These are phyloP conservation scores for Fonsecaea pugnacius DNA, from an alignment of 2,329 filamentous ascomycete genomes.

Conservation along the genomic window DNA sequence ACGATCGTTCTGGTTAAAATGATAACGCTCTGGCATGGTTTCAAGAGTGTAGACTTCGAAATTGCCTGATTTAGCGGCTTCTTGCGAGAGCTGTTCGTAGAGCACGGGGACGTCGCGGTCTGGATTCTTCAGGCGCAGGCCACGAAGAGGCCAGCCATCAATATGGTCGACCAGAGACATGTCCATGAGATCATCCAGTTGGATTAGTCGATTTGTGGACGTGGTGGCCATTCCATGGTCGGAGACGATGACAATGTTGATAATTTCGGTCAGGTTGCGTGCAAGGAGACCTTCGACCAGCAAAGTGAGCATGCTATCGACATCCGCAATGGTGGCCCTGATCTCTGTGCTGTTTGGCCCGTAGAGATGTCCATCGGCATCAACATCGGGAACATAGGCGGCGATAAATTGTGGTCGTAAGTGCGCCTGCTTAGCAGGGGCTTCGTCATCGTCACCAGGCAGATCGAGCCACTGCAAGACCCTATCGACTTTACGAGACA, in stretches of 20 bases:
- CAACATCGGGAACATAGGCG: conserved; percentile 92
- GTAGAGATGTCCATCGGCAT: conserved; percentile 81
- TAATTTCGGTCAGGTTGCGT: conserved; percentile 83
- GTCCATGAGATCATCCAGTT: conserved; percentile 88
- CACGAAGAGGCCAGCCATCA: conserved; percentile 93
- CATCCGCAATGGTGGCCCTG: conserved; percentile 72
- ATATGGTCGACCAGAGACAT: conserved; percentile 75
- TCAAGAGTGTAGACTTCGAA: conserved; percentile 85
- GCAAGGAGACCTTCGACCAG: conserved; percentile 76
- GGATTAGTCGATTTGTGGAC: conserved; percentile 75
- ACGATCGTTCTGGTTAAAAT: conserved; percentile 83
- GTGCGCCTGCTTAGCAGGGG: conserved; percentile 52
- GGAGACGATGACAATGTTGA: conserved; percentile 94
- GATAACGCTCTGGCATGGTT: conserved; percentile 90
- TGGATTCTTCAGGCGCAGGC: conserved; percentile 76
- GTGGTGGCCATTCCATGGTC: conserved; percentile 99
- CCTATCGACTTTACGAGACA: conserved; percentile 75
- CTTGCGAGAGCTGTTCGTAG: conserved; percentile 60
- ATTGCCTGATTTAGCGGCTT: conserved; percentile 58
- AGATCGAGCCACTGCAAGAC: conserved; percentile 83
- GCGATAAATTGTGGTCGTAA: conserved; percentile 87
- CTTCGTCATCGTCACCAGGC: conserved; percentile 69
- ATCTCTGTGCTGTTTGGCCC: conserved; percentile 97
- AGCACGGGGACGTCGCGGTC: conserved; percentile 67
- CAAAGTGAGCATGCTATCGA: conserved; percentile 78